phyloP scores from a whole-genome alignment of 495 filamentous ascomycete species.

The Neurospora sp. region DNA sequence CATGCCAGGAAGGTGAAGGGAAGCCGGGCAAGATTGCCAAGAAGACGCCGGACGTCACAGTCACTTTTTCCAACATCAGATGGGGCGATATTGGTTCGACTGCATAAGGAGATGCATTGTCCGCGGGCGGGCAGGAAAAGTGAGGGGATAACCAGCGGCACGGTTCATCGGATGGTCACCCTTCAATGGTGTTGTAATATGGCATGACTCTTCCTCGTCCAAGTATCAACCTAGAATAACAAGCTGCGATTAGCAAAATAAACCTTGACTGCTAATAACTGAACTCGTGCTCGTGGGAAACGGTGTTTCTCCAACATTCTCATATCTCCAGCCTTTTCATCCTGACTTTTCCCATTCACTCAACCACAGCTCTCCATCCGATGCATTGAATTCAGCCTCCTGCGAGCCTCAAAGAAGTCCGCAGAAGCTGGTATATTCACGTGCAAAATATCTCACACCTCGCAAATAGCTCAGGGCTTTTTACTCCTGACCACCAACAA shows the following conservation, averaged over 20 bases:
- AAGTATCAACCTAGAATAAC: neutral
- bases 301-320: neutral
- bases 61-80: conserved; percentile 53
- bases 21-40: conserved; percentile 39
- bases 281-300: neutral
- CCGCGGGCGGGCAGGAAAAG: neutral
- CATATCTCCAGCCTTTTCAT: neutral
- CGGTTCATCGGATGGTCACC: neutral
- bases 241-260: neutral
- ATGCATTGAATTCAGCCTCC: neutral
- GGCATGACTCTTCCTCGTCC: neutral
- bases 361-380: neutral
- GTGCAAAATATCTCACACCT: neutral
- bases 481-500: neutral
- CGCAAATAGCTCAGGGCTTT: neutral
- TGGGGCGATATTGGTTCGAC: conserved; percentile 55
- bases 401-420: neutral
- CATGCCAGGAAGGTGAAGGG: conserved; percentile 46
- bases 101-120: neutral
- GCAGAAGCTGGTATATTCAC: neutral
- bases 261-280: neutral
- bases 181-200: neutral
- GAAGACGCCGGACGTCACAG: conserved; percentile 36
- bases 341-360: neutral
- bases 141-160: neutral